Conservation (phyloP, 768 basidiomycete species). For the Termitomyces sp. region DNA sequence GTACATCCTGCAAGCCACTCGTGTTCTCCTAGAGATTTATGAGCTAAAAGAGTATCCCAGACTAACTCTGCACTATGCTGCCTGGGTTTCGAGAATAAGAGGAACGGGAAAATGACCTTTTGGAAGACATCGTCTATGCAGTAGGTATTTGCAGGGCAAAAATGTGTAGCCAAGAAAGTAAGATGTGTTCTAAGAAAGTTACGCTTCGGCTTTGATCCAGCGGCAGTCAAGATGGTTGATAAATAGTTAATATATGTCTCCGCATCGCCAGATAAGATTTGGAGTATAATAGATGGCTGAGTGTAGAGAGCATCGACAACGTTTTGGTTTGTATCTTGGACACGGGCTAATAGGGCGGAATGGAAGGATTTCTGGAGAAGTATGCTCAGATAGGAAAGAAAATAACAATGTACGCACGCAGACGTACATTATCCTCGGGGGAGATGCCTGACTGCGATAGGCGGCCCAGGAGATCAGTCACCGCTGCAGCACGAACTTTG, state of each 20-base stretch:
- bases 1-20: slow-evolving; percentile 56
- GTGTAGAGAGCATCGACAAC: slow-evolving; percentile 71
- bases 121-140: slow-evolving; percentile 35
- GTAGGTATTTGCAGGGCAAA: slow-evolving; percentile 26
- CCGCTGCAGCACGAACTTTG: slow-evolving; percentile 51
- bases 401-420: background rate
- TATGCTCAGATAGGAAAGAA: slow-evolving; percentile 1
- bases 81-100: slow-evolving; percentile 69
- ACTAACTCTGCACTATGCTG: slow-evolving; percentile 59
- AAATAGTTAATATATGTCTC: slow-evolving; percentile 42
- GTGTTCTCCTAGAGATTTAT: slow-evolving; percentile 17
- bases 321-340: slow-evolving; percentile 54
- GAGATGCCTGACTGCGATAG: slow-evolving; percentile 28
- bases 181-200: slow-evolving; percentile 49
- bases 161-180: slow-evolving; percentile 45
- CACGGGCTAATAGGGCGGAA: slow-evolving; percentile 61
- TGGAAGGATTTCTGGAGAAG: slow-evolving; percentile 44
- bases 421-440: slow-evolving; percentile 37
- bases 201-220: slow-evolving; percentile 42
- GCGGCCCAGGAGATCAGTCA: slow-evolving; percentile 44
- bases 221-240: slow-evolving; percentile 25
- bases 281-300: slow-evolving; percentile 37
- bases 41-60: slow-evolving; percentile 56
- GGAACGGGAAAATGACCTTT: slow-evolving; percentile 61
- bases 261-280: slow-evolving; percentile 35